Evolutionary conservation across 2,329 filamentous ascomycete genomes (phyloP), one percentile per base, ranked within the genome.

Genomic region (Ceratocystis colombiana): DNA sequence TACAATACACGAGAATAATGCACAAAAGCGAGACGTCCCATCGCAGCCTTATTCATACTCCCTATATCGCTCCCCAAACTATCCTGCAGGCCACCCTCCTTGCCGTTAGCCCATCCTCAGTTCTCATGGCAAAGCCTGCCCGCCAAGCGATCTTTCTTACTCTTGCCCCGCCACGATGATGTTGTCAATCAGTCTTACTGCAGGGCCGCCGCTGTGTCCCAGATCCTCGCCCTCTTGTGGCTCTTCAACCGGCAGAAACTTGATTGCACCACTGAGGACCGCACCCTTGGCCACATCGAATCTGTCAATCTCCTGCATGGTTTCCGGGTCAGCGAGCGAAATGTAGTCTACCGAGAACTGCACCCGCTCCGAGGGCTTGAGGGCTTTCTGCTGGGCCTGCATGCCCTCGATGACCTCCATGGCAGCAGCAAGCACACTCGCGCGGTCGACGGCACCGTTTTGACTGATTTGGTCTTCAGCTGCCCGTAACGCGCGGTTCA

Each of bases 171-270:
- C 77, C 44, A 93, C 74, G 65, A 96, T 87, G 70, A 97, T 86
- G 72, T 99, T 99, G 73, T 99, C 94, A 74, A 99, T 96, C 75
- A 99, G 77, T 69, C 94, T 82, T 61, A 99, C 94, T 0, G 86
- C 74, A 17, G 89, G 89, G 1, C 87, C 87, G 2, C 85, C 86
- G 66, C 83, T 81, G 68, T 84, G 84, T 2, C 91, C 91, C 30
- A 92, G 75, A 70, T 91, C 86, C 74, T 97, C 92, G 0, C 82
- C 88, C 5, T 84, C 77, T 62, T 79, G 80, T 0, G 86, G 80
- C 64, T 84, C 80, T 73, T 95, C 89, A 1, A 96, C 78, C 0
- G 91, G 88, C 59, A 90, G 74, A 88, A 99, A 96, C 77, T 89
- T 94, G 67, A 99, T 79, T 0, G 94, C 94, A 2, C 90, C 91